Evolutionary conservation across 1,284 basidiomycete genomes (phyloP).

Genomic region (Trametes hirsuta): DNA sequence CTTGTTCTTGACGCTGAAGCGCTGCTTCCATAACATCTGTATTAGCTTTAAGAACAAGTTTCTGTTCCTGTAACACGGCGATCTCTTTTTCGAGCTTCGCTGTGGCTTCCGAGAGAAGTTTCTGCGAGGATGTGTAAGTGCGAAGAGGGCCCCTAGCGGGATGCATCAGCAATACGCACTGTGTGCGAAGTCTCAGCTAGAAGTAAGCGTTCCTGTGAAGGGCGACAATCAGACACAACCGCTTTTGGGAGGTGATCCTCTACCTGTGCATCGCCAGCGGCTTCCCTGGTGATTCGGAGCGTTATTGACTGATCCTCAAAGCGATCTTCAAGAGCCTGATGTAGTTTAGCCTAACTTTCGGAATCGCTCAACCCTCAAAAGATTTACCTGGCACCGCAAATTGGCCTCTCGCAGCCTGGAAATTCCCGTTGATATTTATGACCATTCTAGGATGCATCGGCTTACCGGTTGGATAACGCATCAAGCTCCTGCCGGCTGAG

Average conservation of each 20-base stretch:
- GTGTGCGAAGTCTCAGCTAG: slow-evolving; percentile 33
- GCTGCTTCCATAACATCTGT: slow-evolving; percentile 24
- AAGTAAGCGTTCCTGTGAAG: slow-evolving; percentile 37
- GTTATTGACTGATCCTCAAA: slow-evolving; percentile 59
- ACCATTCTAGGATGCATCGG: not conserved
- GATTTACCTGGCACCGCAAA: slow-evolving; percentile 31
- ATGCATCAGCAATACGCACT: slow-evolving; percentile 22
- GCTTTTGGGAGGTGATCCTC: not conserved
- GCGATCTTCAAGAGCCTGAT: slow-evolving; percentile 58
- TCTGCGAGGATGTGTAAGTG: slow-evolving; percentile 16
- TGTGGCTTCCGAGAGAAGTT: slow-evolving; percentile 25
- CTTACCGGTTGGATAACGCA: slow-evolving; percentile 31
- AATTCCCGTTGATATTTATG: not conserved
- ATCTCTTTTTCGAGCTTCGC: slow-evolving; percentile 30
- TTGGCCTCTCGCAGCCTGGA: slow-evolving; percentile 32
- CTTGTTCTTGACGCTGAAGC: slow-evolving; percentile 23
- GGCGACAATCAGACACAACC: not conserved
- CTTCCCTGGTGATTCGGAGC: slow-evolving; percentile 54
- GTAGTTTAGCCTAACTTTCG: slow-evolving; percentile 19
- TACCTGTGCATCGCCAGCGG: slow-evolving; percentile 58
- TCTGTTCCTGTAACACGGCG: slow-evolving; percentile 32
- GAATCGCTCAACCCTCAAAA: slow-evolving; percentile 20
- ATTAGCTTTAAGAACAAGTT: slow-evolving; percentile 23
- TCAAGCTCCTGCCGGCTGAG: slow-evolving; percentile 31
- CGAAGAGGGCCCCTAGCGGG: not conserved